Evolutionary conservation across 768 basidiomycete genomes (phyloP).

Genomic region (Mycena kentingensis): DNA sequence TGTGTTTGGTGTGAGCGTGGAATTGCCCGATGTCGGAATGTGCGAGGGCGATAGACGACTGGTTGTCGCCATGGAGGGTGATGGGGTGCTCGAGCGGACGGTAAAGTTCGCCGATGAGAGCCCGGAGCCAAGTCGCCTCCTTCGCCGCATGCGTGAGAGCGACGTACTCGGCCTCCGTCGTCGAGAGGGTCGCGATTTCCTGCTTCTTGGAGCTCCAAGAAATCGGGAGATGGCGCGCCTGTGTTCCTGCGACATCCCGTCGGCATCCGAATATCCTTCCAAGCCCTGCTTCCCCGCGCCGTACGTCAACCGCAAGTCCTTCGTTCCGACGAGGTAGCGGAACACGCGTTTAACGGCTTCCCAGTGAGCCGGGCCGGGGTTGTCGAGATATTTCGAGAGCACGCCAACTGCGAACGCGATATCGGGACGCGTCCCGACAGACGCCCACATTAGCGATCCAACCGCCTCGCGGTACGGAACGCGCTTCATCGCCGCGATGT

Average conservation of each 20-base stretch:
- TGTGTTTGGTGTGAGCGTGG: conserved; percentile 33
- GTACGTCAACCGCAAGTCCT: conserved; percentile 16
- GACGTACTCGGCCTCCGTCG: conserved; percentile 41
- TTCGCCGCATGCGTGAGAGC: conserved; percentile 23
- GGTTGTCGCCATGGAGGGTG: conserved; percentile 21
- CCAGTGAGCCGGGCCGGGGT: conserved; percentile 35
- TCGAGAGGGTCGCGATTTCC: conserved; percentile 34
- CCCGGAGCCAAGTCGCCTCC: conserved; percentile 29
- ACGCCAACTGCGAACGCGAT: conserved; percentile 24
- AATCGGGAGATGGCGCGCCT: conserved; percentile 27
- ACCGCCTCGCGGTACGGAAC: conserved; percentile 32
- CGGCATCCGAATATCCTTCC: conserved; percentile 19
- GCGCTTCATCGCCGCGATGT: conserved; percentile 8
- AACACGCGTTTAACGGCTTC: conserved; percentile 35
- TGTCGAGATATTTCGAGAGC: conserved; percentile 31
- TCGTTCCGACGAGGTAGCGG: conserved; percentile 34
- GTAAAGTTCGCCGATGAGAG: conserved; percentile 22
- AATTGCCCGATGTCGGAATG: conserved; percentile 24
- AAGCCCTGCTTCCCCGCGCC: conserved; percentile 17
- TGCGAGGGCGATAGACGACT: conserved; percentile 18
- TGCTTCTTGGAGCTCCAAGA: conserved; percentile 38
- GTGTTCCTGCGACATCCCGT: conserved; percentile 7
- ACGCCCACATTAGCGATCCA: conserved; percentile 30
- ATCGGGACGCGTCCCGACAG: conserved; percentile 28
- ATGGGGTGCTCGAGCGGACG: conserved; percentile 10